These are phyloP conservation scores for Coemansia sp. DNA, from an alignment of 192 early-diverging fungal genomes.

Conservation along the genomic window DNA sequence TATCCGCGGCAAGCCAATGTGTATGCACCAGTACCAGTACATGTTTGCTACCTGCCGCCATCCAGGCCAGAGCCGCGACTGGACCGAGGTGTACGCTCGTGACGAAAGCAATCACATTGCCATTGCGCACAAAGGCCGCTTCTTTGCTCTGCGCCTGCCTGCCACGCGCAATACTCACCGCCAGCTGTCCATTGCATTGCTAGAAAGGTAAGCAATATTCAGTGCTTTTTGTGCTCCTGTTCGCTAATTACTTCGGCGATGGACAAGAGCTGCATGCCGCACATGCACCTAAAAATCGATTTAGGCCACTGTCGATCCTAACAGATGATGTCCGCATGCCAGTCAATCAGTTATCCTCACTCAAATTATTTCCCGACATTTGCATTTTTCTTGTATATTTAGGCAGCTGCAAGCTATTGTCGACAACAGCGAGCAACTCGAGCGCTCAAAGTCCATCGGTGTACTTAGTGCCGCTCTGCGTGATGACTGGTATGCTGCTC, in stretches of 20 bases:
- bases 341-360: conserved; percentile 8
- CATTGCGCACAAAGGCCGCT: conserved; percentile 77
- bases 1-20: conserved; percentile 71
- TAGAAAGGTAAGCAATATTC: conserved; percentile 53
- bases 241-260: conserved; percentile 10
- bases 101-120: conserved; percentile 72
- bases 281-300: not conserved
- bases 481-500: conserved; percentile 61
- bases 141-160: conserved; percentile 70
- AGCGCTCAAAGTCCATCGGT: conserved; percentile 53
- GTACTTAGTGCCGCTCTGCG: conserved; percentile 62
- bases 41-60: conserved; percentile 84
- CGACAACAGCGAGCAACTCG: conserved; percentile 60
- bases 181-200: conserved; percentile 52
- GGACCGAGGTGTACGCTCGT: conserved; percentile 65
- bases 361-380: conserved; percentile 31
- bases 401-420: conserved; percentile 74
- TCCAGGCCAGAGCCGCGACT: conserved; percentile 68
- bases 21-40: conserved; percentile 84
- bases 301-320: conserved; percentile 7
- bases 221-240: not conserved
- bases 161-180: conserved; percentile 17
- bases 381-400: conserved; percentile 33
- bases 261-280: not conserved
- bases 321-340: not conserved